These are phyloP conservation scores for Dendryphion nanum DNA, from an alignment of 2,329 filamentous ascomycete genomes.

Conservation along the genomic window DNA sequence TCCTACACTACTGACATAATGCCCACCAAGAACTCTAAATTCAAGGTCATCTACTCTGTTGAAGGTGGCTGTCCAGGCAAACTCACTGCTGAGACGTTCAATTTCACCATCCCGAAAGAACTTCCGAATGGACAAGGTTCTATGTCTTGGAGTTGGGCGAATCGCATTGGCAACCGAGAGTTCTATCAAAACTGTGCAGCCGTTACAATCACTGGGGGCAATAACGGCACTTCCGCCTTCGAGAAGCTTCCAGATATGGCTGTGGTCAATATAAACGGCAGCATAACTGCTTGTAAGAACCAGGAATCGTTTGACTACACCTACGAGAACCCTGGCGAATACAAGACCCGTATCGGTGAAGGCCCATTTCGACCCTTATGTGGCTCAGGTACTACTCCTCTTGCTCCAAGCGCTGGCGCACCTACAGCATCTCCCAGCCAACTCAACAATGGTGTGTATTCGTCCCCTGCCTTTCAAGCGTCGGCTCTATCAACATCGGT, in stretches of 20 bases:
- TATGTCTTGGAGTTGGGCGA: constrained; percentile 90
- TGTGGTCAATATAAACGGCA: constrained; percentile 60
- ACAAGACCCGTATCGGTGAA: constrained; percentile 36
- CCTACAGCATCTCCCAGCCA: constrained; percentile 3
- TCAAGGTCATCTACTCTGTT: constrained; percentile 86
- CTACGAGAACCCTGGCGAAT: constrained; percentile 66
- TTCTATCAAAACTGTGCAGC: constrained; percentile 97
- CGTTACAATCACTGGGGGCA: constrained; percentile 59
- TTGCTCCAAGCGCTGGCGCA: constrained; percentile 1
- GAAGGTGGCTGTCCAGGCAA: constrained; percentile 77
- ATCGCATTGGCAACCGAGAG: constrained; percentile 82
- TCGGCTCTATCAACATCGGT: constrained; percentile 3
- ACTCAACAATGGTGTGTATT: constrained; percentile 10
- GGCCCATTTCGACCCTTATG: constrained; percentile 27
- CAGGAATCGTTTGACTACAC: constrained; percentile 42
- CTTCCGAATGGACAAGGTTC: constrained; percentile 72
- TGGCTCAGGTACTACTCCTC: constrained; percentile 7
- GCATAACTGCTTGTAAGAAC: constrained; percentile 50
- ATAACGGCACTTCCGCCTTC: constrained; percentile 53
- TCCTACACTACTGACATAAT: constrained; percentile 72
- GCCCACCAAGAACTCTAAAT: constrained; percentile 66
- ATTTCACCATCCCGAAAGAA: constrained; percentile 69
- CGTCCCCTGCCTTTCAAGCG: constrained; percentile 9
- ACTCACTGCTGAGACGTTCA: constrained; percentile 52
- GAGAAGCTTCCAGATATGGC: constrained; percentile 70